A percentile compares a stretch with the other conserved stretches of the same genome.
These are phyloP conservation scores for Aspergillus quadrilineatus DNA, from an alignment of 2,329 filamentous ascomycete genomes.

Conservation along the genomic window DNA sequence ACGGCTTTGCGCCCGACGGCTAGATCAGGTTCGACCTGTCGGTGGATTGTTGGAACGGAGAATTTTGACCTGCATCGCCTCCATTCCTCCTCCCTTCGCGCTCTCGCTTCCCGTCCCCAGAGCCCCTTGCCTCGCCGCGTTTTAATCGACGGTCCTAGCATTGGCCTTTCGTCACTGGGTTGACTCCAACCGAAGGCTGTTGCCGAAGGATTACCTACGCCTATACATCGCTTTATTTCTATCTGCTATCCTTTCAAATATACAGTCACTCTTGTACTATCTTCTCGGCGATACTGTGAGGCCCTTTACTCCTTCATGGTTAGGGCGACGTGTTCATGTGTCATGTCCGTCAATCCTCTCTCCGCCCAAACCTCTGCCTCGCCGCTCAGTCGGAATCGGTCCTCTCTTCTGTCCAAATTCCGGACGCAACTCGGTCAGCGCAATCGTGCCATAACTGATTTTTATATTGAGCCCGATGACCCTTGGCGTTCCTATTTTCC, in stretches of 20 bases:
- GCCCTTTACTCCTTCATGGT: constrained; percentile 33
- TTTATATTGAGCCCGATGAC: constrained; percentile 62
- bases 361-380: constrained; percentile 32
- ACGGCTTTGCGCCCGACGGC: constrained; percentile 24
- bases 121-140: constrained; percentile 18
- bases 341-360: constrained; percentile 44
- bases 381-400: constrained; percentile 42
- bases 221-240: background rate
- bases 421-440: constrained; percentile 54
- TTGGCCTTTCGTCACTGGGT: constrained; percentile 10
- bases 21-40: constrained; percentile 16
- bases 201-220: constrained; percentile 5
- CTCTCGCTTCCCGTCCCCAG: constrained; percentile 4
- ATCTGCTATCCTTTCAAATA: background rate
- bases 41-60: constrained; percentile 21
- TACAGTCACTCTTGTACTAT: background rate
- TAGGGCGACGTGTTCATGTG: constrained; percentile 32
- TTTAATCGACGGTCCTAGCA: background rate
- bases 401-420: constrained; percentile 53
- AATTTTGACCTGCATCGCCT: constrained; percentile 18
- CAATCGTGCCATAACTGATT: constrained; percentile 60
- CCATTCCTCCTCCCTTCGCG: constrained; percentile 13
- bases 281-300: constrained; percentile 10
- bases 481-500: constrained; percentile 63
- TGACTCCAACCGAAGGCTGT: constrained; percentile 1